A percentile compares a stretch with the other conserved stretches of the same genome.
These are phyloP conservation scores for Pyracantha coccinea DNA, from an alignment of 331 rosid species.

Conservation along the genomic window DNA sequence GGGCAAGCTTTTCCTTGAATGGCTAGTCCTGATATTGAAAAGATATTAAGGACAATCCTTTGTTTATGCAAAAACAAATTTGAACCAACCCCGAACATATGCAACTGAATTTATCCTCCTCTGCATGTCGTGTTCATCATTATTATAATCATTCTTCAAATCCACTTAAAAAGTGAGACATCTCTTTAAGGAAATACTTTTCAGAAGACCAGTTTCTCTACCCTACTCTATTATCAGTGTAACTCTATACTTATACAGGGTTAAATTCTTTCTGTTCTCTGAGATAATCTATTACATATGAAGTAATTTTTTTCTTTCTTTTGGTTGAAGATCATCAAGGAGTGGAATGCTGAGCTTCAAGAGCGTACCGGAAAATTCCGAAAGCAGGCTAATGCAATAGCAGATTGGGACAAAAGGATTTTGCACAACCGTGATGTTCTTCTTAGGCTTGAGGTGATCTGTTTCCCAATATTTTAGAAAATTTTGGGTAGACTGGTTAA, in stretches of 20 bases:
- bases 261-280: not conserved
- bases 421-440: conserved; percentile 83
- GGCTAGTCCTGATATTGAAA: not conserved
- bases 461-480: not conserved
- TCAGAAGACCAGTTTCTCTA: not conserved
- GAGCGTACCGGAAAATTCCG: conserved; percentile 88
- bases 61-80: not conserved
- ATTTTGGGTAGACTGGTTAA: not conserved
- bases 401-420: conserved; percentile 92
- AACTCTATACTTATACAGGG: not conserved
- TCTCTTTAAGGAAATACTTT: not conserved
- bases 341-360: conserved; percentile 94
- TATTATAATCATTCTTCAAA: not conserved
- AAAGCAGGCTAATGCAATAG: conserved; percentile 92
- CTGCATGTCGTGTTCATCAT: not conserved
- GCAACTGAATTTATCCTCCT: not conserved
- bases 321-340: conserved; percentile 70
- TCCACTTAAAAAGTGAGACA: not conserved
- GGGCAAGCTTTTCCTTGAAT: not conserved
- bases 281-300: not conserved
- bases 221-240: not conserved
- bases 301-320: not conserved
- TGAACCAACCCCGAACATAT: not conserved
- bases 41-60: not conserved
- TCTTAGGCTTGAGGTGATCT: conserved; percentile 71